Base-by-base conservation (phyloP, 2,329 filamentous ascomycete genomes). In the Aspergillus amoenus region DNA sequence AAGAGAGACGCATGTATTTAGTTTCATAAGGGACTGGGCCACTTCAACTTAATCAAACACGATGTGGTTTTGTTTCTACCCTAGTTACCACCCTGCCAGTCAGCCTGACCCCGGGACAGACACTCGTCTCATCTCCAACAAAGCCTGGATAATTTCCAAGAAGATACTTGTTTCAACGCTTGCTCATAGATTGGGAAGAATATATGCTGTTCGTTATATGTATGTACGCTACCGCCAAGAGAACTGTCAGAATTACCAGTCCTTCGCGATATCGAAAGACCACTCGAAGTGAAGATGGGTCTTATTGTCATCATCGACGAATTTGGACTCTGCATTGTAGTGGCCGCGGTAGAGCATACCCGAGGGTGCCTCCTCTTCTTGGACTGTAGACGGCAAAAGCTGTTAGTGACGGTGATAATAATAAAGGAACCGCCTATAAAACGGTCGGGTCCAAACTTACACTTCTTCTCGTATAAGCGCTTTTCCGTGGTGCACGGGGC, bases 261-360 rank as follows among this genome's bases (percentile, higher is more conserved):
- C 91, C 84, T 97, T 99, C 78, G 89, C 84, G 74, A 99, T 96
- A 72, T 97, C 90, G 70, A 99, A 97, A 61, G 88, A 87, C 94
- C 94, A 99, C 70, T 96, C 89, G 76, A 99, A 99, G 73, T 88
- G 83, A 62, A 99, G 82, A 77, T 99, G 93, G 63, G 84, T 88
- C 77, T 91, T 87, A 75, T 94, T 88, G 79, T 99, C 94, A 70
- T 99, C 94, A 73, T 99, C 94, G 61, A 96, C 84, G 75, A 99
- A 99, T 76, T 86, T 91, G 65, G 92, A 96, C 60, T 87, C 78
- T 62, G 93, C 93, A 60, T 89, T 89, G 83, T 99, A 99, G 78
- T 92, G 87, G 63, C 92, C 94, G 61, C 94, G 90, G 56, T 86
- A 88, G 54, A 97, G 79, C 87, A 97, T 93, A 68, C 93, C 93